phyloP scores from a whole-genome alignment of 1,139 yeast species.

The Zhuliangozyma blackwelliae region DNA sequence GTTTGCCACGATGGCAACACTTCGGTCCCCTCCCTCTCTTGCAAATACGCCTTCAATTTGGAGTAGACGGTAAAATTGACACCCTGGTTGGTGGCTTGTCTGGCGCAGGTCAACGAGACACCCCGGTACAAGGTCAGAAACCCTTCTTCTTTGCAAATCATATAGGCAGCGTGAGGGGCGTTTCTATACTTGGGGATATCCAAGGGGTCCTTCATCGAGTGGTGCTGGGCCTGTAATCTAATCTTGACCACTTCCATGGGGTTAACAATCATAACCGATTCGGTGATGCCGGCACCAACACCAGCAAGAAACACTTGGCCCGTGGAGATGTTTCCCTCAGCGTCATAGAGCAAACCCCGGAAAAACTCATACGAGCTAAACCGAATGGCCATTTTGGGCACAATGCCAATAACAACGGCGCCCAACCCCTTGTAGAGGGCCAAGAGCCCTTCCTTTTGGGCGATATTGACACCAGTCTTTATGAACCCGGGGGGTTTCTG shows the following conservation, averaged over 20 bases:
- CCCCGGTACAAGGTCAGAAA: slow-evolving; percentile 87
- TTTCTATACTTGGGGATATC: slow-evolving; percentile 82
- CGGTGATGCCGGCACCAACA: slow-evolving; percentile 96
- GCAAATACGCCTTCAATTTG: slow-evolving; percentile 68
- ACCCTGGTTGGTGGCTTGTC: slow-evolving; percentile 98
- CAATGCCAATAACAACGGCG: slow-evolving; percentile 95
- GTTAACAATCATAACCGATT: slow-evolving; percentile 89
- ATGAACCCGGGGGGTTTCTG: slow-evolving; percentile 81
- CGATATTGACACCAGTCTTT: slow-evolving; percentile 75
- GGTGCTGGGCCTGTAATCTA: slow-evolving; percentile 93
- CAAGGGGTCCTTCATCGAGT: slow-evolving; percentile 79
- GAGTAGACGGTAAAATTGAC: slow-evolving; percentile 96
- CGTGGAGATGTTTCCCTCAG: slow-evolving; percentile 67
- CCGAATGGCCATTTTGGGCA: slow-evolving; percentile 97
- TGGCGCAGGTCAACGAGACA: slow-evolving; percentile 90
- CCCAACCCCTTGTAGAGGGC: slow-evolving; percentile 95
- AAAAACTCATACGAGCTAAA: slow-evolving; percentile 91
- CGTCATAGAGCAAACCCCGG: slow-evolving; percentile 62
- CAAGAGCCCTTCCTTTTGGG: slow-evolving; percentile 73
- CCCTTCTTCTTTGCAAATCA: slow-evolving; percentile 89
- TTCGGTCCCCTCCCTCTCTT: slow-evolving; percentile 59
- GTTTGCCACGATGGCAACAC: slow-evolving; percentile 92
- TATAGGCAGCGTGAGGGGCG: slow-evolving; percentile 86
- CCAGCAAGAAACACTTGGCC: slow-evolving; percentile 83
- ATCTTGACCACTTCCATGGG: slow-evolving; percentile 98